Base-by-base conservation (phyloP, 192 early-diverging fungal species). In the Entomortierella parvispora region DNA sequence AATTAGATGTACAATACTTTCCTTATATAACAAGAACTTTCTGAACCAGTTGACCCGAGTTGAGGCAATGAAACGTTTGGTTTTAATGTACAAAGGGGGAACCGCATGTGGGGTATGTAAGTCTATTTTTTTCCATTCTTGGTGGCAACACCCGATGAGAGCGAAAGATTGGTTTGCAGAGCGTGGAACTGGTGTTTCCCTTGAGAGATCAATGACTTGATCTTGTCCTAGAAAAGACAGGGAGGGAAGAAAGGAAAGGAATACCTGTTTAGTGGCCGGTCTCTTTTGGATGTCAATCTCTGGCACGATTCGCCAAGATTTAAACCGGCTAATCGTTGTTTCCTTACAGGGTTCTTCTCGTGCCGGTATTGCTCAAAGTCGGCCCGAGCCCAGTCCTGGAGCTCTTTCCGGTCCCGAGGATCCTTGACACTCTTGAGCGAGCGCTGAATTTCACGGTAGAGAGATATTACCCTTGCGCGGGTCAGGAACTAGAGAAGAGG, bases 131-230 rank as follows among this genome's bases (percentile, higher is more conserved):
- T 76, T 7, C 58, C 52, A 34, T 60, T 62, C 25, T 70, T 70
- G 50, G 25, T 46, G 22, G 57, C 48, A 22, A 54, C 33, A 22
- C 64, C 65, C 5, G 65, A 68, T 0, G 72, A 76, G 2, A 76
- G 53, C n/a, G 72, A 63, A 12, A 76, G 59, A 29, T 58, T 76
- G 25, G 72, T 76, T 25, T 76, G 72, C 3, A 76, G 22, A 2
- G 59, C 65, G 32, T 76, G 72, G 53, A 76, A 76, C 29, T 76
- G 72, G 33, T 76, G 72, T 20, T 76, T 76, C 62, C 72, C 72
- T 33, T 76, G 72, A 0, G 72, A 76, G 72, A 76, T 62, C 5
- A 76, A 45, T 0, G 74, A 77, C 61, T 77, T 77, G 61, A 77
- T 64, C 61, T 64, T 77, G 61, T 68, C 74, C 74, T 76, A 61